These are phyloP conservation scores for Dionaea muscipula DNA, from an alignment of 179 eudicot species.

Conservation along the genomic window DNA sequence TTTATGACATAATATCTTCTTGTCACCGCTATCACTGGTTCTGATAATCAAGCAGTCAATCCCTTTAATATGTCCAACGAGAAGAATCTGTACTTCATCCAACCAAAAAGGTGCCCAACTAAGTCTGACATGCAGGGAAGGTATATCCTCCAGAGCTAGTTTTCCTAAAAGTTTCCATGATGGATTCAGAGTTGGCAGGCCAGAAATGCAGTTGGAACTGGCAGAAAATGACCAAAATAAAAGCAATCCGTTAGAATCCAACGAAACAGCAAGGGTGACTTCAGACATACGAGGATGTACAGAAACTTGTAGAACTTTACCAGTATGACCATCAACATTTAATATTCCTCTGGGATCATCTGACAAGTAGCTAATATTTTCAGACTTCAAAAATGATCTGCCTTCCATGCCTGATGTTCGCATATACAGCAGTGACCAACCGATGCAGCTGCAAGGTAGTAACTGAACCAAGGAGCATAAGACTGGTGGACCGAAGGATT, in stretches of 20 bases:
- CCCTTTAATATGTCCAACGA: constrained; percentile 56
- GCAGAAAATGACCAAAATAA: constrained; percentile 64
- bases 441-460: constrained; percentile 40
- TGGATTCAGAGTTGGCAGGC: constrained; percentile 55
- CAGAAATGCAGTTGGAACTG: constrained; percentile 32
- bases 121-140: constrained; percentile 38
- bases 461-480: constrained; percentile 54
- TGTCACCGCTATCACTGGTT: constrained; percentile 23
- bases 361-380: constrained; percentile 24
- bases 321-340: constrained; percentile 58
- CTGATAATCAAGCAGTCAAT: constrained; percentile 54
- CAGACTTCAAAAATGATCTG: constrained; percentile 16
- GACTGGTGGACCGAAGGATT: constrained; percentile 52
- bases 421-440: constrained; percentile 37
- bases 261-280: constrained; percentile 59
- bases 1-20: constrained; percentile 36
- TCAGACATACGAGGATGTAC: constrained; percentile 48
- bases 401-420: constrained; percentile 23
- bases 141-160: constrained; percentile 20
- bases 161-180: constrained; percentile 52
- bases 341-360: constrained; percentile 34
- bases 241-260: constrained; percentile 62
- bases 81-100: constrained; percentile 46
- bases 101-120: constrained; percentile 59
- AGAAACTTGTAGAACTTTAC: constrained; percentile 60